A percentile compares a stretch with the other conserved stretches of the same genome.
phyloP scores from a whole-genome alignment of 106 monocot species.

The Acorus gramineus region DNA sequence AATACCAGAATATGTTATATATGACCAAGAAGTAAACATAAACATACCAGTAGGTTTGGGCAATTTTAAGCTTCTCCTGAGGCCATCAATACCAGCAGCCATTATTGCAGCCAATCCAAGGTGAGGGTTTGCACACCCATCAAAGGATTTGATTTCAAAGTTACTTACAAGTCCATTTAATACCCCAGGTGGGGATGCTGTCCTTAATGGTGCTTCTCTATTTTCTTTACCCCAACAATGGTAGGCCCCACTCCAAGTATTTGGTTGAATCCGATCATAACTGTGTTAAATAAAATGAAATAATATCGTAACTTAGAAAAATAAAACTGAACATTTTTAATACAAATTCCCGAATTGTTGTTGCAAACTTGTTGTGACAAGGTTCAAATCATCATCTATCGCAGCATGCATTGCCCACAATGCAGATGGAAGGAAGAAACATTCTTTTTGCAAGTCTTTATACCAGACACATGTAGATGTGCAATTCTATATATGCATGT shows the following conservation, averaged over 20 bases:
- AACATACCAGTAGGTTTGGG: conserved; percentile 73
- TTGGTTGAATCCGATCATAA: conserved; percentile 89
- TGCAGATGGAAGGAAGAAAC: too few species aligned
- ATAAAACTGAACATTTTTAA: background rate
- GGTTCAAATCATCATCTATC: too few species aligned
- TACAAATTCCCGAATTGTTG: too few species aligned
- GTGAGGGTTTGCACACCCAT: conserved; percentile 88
- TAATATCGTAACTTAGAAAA: background rate
- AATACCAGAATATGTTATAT: background rate
- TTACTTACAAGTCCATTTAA: conserved; percentile 65
- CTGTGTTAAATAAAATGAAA: conserved; percentile 17
- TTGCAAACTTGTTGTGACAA: too few species aligned
- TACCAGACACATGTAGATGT: too few species aligned
- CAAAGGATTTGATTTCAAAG: conserved; percentile 96
- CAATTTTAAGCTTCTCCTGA: conserved; percentile 51
- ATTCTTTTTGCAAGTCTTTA: too few species aligned
- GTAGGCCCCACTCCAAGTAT: conserved; percentile 98
- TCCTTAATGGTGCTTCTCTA: conserved; percentile 86
- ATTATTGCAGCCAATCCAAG: conserved; percentile 74
- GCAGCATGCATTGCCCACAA: too few species aligned
- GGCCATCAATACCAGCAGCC: conserved; percentile 89
- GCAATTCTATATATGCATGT: too few species aligned
- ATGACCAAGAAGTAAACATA: background rate
- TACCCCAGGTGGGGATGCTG: conserved; percentile 77
- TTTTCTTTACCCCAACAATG: conserved; percentile 97